Evolutionary conservation across 441 rosid species (phyloP), one percentile per base, ranked within the genome.

Genomic region (Iberis amara): DNA sequence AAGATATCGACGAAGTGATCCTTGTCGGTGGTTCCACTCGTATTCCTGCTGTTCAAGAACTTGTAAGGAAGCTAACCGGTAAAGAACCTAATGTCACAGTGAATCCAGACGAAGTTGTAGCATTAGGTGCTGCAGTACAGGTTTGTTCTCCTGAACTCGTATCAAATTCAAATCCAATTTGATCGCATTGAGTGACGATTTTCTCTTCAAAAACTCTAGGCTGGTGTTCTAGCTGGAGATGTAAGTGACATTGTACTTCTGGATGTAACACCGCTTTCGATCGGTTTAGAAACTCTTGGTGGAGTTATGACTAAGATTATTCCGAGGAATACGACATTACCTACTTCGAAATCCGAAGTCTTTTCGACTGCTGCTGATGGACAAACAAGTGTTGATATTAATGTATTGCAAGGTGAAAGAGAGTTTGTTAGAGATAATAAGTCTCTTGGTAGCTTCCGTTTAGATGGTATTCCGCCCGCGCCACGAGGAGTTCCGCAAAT

Each of bases 21-120:
- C 95, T 90, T 64, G 98, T 90, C n/a, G 98, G 98, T 54, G 98
- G 98, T 23, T 87, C 98, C 42, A 90, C 95, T 9, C 89, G 96
- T 21, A 90, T 90, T 46, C 98, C 92, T 10, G 96, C 98, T 57
- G 68, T 68, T 52, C 95, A 83, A 64, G 90, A 80, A 58, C 79
- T 91, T n/a, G 96, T 87, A 6, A 85, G 76, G 79, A 81, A 85
- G 77, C 10, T 83, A 75, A 91, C 92, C 0, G 85, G 98, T 33
- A 91, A 83, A 69, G 95, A 84, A 8, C 97, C 96, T 7, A 89
- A 89, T 69, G 91, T 89, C 50, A 80, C 95, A 0, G 97, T 89
- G 6, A 89, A 89, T 52, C 97, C 96, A 1, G 97, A 89, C 61
- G 97, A 89, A 62, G 96, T 89, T 59, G 96, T 89, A 49, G 96